Evolutionary conservation across 2,329 filamentous ascomycete species (phyloP), one percentile per base, ranked within the genome.

Genomic region (Colletotrichum falcatum): DNA sequence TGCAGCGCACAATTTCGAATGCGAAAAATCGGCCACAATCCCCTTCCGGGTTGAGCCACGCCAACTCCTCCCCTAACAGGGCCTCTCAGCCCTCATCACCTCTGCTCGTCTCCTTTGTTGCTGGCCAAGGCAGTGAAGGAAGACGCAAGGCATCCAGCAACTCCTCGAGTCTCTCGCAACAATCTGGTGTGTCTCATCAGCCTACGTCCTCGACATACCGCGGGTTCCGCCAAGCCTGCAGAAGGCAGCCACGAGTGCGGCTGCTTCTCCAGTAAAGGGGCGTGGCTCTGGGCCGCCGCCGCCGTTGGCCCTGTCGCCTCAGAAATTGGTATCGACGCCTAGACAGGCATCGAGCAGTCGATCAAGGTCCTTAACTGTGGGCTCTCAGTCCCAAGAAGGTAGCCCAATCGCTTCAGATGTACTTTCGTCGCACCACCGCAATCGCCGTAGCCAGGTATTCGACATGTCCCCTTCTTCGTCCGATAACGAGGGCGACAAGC

Each of bases 401-500:
- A 97, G 96, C 74, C 88, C 91, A 8, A 87, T 94, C 20, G 83
- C 89, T 9, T 85, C 91, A 2, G 90, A 92, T 64, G 88, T 92
- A 61, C 89, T 92, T 53, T 85, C 88, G 11, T 85, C 88, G 11
- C 89, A 91, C 61, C 95, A 98, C 77, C 91, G 95, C 76, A 98
- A 98, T 79, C 91, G 96, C 48, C 90, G 94, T 75, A 98, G 95
- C 78, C 96, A 98, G 77, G 92, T 98, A 2, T 94, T 98, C 75
- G 95, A 98, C 79, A 92, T 98, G 82, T 99, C 96, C 2, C 96
- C 96, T 3, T 98, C 96, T 0, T 98, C 95, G 0, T 99, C 96
- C 0, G 96, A 99, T 78, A 99, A 97, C 70, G 96, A 99, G 81
- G 94, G 97, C 60, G 93, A 95, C 54, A 94, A 97, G 76, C 93